Percentiles rank a stretch among this genome's conserved stretches.
Evolutionary conservation across 2,329 filamentous ascomycete species (phyloP).

Genomic region (Pestalotiopsis sp.): DNA sequence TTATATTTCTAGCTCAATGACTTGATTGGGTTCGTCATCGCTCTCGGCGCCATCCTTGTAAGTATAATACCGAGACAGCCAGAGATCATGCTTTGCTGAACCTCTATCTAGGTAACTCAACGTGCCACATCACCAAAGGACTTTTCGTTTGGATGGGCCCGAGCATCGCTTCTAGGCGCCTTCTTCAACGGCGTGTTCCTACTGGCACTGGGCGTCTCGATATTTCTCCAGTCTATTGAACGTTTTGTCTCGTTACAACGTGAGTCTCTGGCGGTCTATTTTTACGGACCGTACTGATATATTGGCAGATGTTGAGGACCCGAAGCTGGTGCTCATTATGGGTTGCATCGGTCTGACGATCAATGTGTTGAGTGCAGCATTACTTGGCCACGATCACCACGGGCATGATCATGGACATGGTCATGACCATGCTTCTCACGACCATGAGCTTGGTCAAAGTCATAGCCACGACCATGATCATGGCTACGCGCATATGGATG

Average conservation of each 20-base stretch:
- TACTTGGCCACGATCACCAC: constrained; percentile 62
- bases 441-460: constrained; percentile 7
- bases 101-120: constrained; percentile 55
- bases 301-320: constrained; percentile 60
- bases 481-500: constrained; percentile 25
- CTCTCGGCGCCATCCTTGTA: constrained; percentile 66
- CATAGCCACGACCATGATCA: constrained; percentile 43
- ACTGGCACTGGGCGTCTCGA: constrained; percentile 71
- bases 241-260: constrained; percentile 63
- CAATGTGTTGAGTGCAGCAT: constrained; percentile 67
- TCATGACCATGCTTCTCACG: constrained; percentile 18
- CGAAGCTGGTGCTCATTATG: constrained; percentile 68
- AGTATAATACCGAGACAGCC: constrained; percentile 20
- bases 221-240: constrained; percentile 74
- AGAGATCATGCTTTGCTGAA: neutral
- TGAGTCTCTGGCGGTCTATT: constrained; percentile 32
- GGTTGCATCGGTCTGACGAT: constrained; percentile 68
- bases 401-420: constrained; percentile 28
- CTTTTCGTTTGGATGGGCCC: constrained; percentile 76
- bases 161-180: constrained; percentile 71
- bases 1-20: constrained; percentile 58
- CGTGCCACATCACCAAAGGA: constrained; percentile 56
- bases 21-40: constrained; percentile 69
- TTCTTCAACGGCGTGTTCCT: constrained; percentile 84
- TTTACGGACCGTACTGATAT: neutral